Evolutionary conservation across 306 rosid species (phyloP), one percentile per base, ranked within the genome.

Genomic region (Carpinus viminea): DNA sequence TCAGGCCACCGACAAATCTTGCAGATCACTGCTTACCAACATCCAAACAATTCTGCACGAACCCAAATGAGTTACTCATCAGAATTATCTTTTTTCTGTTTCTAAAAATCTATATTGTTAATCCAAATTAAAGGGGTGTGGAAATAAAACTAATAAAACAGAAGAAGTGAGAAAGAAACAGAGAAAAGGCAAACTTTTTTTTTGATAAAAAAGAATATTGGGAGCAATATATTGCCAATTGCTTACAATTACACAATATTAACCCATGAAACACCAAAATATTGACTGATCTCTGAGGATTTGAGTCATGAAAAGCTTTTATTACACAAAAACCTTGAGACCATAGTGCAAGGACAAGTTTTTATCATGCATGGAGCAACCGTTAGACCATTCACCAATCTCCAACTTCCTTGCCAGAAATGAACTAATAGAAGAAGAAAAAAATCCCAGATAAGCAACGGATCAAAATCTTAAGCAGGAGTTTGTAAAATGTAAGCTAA

Each of bases 1-100:
- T 92, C 89, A 57, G 82, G 73, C 84, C 83, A 38, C 68, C 84
- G 21, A 68, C 64, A 47, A 31, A 70, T 76, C 76, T 36, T 36
- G 71, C 81, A 78, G 79, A 85, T 81, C 87, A 72, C 81, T 61
- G 56, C 76, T 78, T 31, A 76, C 65, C 79, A 85, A 50, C 86
- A 80, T 79, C 74, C 60, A 81, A 82, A 48, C 54, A 81, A n/a
- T 72, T 80, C 89, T 86, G 90, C 88, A 75, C 76, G 78, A 84
- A 73, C 91, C 89, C 85, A 60, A 75, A 75, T 21, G 75, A 74
- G 80, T 76, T 68, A 79, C 74, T 73, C 79, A 80, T 70, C 68
- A 59, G 65, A 59, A 17, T 41, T 21, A 75, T 70, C 46, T 61
- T 60, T 61, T 68, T 77, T 21, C 86, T 83, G 72, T 80, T 80